Base-by-base conservation (phyloP, 1,139 yeast genomes). In the Geotrichum bryndzae region DNA sequence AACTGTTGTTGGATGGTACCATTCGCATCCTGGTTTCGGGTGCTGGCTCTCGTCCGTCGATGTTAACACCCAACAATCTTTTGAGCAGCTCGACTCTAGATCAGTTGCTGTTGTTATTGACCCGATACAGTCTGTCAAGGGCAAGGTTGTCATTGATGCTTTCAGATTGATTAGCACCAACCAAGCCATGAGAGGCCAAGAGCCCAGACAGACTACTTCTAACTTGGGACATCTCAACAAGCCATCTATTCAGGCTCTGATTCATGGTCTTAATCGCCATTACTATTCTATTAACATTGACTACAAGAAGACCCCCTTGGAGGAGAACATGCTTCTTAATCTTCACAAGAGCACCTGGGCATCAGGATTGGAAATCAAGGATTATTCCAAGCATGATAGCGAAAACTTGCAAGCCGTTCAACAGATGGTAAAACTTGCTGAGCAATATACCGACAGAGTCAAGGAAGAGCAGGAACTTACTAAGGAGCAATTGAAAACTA, bases 1-100 rank as follows among this genome's bases (percentile, higher is more conserved):
- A 75, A 91, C 90, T 90, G 99, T 95, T 67, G 98, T 92, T 57
- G 98, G 98, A 53, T 92, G 98, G 99, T 95, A 95, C 79, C 99
- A 94, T 74, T 91, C 97, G 2, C 99, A 94, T 74, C 98, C 98
- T 0, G 97, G 97, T 0, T 94, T 91, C 73, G 98, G 97, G 52
- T 94, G 99, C 79, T 94, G 99, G 98, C 82, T 94, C 70, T 91
- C 97, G 7, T 86, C 95, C 29, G 98, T 94, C 52, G 99, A 94
- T 82, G 96, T 95, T 64, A 91, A 91, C 74, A 94, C 99, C 1
- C 99, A 94, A 73, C 97, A 94, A 74, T 89, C 96, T 54, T 95
- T 94, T 75, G 99, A 94, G 74, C 98, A 92, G 76, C 84, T 95
- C 74, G 92, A 92, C 73, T 88, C 86, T 68, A 82, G 98, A 70